These are phyloP conservation scores for Phytophthora sp. DNA, from an alignment of 352 stramenopile species.

Conservation along the genomic window DNA sequence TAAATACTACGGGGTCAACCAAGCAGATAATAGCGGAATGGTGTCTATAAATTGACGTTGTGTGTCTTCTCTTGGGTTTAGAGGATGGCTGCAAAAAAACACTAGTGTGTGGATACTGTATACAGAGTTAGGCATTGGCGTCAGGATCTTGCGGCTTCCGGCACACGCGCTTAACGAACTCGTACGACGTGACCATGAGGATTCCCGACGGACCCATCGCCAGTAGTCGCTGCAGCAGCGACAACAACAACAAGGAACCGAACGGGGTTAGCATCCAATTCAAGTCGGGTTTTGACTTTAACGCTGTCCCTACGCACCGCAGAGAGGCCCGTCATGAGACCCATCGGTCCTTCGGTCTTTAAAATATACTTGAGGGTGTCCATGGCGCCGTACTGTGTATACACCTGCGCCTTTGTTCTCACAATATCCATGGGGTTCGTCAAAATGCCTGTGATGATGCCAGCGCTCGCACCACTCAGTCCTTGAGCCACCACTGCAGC, in stretches of 20 bases:
- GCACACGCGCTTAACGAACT: constrained; percentile 90
- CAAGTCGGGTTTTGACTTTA: neutral
- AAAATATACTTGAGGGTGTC: constrained; percentile 88
- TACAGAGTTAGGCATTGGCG: constrained; percentile 15
- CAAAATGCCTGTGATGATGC: constrained; percentile 78
- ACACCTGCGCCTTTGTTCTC: constrained; percentile 82
- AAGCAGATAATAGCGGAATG: too few species aligned
- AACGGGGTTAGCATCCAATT: neutral
- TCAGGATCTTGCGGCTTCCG: constrained; percentile 56
- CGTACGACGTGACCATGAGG: constrained; percentile 89
- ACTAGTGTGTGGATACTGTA: constrained; percentile 23
- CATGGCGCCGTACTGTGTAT: constrained; percentile 84
- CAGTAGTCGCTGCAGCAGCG: constrained; percentile 61
- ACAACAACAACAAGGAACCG: constrained; percentile 1
- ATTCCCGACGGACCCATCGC: constrained; percentile 85
- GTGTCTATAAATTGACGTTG: too few species aligned
- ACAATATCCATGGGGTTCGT: constrained; percentile 93
- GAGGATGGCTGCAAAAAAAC: constrained; percentile 15
- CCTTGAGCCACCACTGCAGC: constrained; percentile 72
- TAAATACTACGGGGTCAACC: too few species aligned
- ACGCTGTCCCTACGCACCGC: constrained; percentile 53
- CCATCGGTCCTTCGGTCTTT: constrained; percentile 67
- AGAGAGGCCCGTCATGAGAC: constrained; percentile 83
- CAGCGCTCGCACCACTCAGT: constrained; percentile 74
- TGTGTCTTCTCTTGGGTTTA: too few species aligned